Conservation (phyloP, 768 basidiomycete genomes). For the Leccinum subgranulosum region DNA sequence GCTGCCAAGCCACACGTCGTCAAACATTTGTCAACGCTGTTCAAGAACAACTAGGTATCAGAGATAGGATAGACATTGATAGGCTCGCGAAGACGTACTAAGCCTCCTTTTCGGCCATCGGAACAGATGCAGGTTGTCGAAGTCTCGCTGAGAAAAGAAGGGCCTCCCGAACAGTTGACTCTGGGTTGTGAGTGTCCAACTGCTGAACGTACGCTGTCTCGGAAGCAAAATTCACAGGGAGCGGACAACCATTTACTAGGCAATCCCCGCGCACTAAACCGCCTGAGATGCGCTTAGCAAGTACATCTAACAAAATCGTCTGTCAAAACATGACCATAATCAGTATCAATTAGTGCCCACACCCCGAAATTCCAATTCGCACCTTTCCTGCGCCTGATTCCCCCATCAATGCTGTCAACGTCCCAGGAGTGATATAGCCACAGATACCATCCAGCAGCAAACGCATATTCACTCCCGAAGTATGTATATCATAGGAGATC, state of each 20-base stretch:
- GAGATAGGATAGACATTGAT: neutral
- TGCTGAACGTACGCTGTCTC: slow-evolving; percentile 64
- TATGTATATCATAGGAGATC: slow-evolving; percentile 61
- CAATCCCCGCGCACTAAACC: slow-evolving; percentile 51
- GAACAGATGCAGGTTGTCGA: slow-evolving; percentile 66
- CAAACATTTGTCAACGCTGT: slow-evolving; percentile 54
- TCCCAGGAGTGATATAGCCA: slow-evolving; percentile 50
- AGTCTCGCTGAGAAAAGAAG: slow-evolving; percentile 76
- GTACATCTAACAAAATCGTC: slow-evolving; percentile 59
- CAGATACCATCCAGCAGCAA: slow-evolving; percentile 43
- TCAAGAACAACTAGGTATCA: neutral
- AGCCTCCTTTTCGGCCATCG: slow-evolving; percentile 68
- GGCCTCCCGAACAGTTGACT: slow-evolving; percentile 78
- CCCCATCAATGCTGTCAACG: slow-evolving; percentile 51
- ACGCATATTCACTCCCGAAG: slow-evolving; percentile 34
- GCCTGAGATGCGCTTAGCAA: slow-evolving; percentile 46
- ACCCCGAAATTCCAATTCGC: neutral
- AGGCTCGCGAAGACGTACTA: slow-evolving; percentile 50
- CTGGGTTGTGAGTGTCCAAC: slow-evolving; percentile 74
- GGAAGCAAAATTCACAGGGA: slow-evolving; percentile 58
- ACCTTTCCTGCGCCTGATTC: slow-evolving; percentile 35
- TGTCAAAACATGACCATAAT: slow-evolving; percentile 8
- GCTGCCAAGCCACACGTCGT: slow-evolving; percentile 63
- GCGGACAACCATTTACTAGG: slow-evolving; percentile 51
- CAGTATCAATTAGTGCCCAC: neutral